A percentile compares a stretch with the other conserved stretches of the same genome.
phyloP scores from a whole-genome alignment of 352 stramenopile genomes.

The Phytopythium delawarense region DNA sequence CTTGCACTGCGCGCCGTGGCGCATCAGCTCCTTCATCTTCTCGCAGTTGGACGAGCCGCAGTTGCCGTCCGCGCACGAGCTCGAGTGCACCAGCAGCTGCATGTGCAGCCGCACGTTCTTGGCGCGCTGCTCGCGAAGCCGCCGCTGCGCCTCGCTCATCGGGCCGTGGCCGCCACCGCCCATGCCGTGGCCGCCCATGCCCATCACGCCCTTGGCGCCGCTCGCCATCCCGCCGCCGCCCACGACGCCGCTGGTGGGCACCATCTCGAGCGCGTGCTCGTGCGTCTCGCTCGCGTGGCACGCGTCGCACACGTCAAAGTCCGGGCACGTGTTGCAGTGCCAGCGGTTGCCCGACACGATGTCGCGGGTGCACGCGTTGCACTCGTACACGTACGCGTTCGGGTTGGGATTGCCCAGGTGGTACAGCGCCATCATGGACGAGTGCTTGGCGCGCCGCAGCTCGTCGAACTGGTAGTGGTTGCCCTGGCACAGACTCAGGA shows the following conservation, averaged over 20 bases:
- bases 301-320: slow-evolving; percentile 88
- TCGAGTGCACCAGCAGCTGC: slow-evolving; percentile 97
- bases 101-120: slow-evolving; percentile 97
- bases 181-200: slow-evolving; percentile 6
- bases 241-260: slow-evolving; percentile 54
- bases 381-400: slow-evolving; percentile 86
- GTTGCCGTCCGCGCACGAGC: slow-evolving; percentile 88
- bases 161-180: slow-evolving; percentile 19
- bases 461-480: slow-evolving; percentile 99
- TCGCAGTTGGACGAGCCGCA: slow-evolving; percentile 96
- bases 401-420: slow-evolving; percentile 95
- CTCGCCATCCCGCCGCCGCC: slow-evolving; percentile 9
- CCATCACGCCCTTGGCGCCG: not conserved
- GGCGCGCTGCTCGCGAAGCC: slow-evolving; percentile 79
- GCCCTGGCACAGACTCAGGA: slow-evolving; percentile 95
- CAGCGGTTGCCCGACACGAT: slow-evolving; percentile 84
- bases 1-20: slow-evolving; percentile 94
- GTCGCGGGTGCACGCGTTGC: slow-evolving; percentile 80
- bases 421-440: slow-evolving; percentile 99
- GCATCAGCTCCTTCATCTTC: slow-evolving; percentile 98
- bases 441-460: slow-evolving; percentile 98
- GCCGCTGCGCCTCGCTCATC: slow-evolving; percentile 62
- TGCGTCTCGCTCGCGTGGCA: slow-evolving; percentile 86
- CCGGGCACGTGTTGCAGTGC: slow-evolving; percentile 85
- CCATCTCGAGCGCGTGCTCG: slow-evolving; percentile 76